A percentile compares a stretch with the other conserved stretches of the same genome.
Conservation (phyloP, 768 basidiomycete genomes). For the Lactarius akahatsu region DNA sequence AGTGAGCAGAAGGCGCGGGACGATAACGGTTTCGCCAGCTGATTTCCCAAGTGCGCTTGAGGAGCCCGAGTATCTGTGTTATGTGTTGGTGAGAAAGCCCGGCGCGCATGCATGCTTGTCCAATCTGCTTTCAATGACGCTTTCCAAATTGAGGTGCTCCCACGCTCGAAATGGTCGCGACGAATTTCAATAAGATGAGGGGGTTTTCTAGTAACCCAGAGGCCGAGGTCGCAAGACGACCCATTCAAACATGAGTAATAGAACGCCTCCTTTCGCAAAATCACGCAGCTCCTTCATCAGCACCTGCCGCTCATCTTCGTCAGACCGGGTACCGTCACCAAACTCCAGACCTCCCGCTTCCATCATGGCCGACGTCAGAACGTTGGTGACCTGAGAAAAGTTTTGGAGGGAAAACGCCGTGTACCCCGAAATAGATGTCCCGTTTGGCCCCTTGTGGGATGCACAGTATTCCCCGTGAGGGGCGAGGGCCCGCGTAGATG, state of each 20-base stretch:
- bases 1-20: not conserved
- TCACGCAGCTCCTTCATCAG: not conserved
- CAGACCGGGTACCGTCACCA: not conserved
- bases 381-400: not conserved
- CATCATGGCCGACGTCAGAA: not conserved
- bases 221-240: not conserved
- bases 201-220: not conserved
- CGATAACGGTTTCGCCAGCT: not conserved
- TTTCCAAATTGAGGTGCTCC: not conserved
- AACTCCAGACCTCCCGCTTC: not conserved
- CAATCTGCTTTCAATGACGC: not conserved
- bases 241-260: no score
- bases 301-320: not conserved
- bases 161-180: not conserved
- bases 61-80: no score
- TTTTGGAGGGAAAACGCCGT: not conserved
- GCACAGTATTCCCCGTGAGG: conserved; percentile 4
- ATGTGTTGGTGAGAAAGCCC: not conserved
- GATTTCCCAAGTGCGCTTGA: not conserved
- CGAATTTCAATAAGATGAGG: not conserved
- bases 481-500: not conserved
- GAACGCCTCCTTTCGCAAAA: not conserved
- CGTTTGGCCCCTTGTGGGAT: not conserved
- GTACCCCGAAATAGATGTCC: not conserved
- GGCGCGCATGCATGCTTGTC: not conserved